A percentile compares a stretch with the other conserved stretches of the same genome.
Conservation (phyloP, 768 basidiomycete genomes). For the Hygrocybe coccinea region DNA sequence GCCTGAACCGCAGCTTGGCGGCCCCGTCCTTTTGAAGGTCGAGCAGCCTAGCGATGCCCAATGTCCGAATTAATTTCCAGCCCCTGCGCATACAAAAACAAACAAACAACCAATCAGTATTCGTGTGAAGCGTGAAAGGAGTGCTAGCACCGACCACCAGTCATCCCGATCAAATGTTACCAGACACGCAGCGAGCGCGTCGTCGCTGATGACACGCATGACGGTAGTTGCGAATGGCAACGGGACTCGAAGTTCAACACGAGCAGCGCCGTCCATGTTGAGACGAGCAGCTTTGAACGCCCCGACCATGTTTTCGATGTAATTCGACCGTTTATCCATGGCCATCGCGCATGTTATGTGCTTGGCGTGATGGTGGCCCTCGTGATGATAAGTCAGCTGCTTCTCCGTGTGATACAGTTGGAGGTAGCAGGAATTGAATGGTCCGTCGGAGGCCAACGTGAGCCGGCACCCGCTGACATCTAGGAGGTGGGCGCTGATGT, state of each 20-base stretch:
- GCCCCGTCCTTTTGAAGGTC: neutral
- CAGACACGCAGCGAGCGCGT: neutral
- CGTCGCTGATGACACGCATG: neutral
- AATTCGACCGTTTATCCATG: neutral
- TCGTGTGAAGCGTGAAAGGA: neutral
- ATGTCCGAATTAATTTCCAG: neutral
- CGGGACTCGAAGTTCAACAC: neutral
- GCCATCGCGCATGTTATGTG: neutral
- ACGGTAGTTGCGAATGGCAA: neutral
- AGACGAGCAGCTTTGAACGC: neutral
- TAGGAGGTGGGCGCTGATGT: neutral
- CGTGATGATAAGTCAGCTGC: neutral
- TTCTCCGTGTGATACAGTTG: neutral
- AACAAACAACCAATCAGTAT: too few species aligned
- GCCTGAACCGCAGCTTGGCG: neutral
- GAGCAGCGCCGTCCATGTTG: neutral
- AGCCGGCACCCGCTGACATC: neutral
- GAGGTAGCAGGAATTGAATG: neutral
- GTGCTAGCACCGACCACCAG: neutral
- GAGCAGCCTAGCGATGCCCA: neutral
- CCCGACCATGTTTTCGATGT: neutral
- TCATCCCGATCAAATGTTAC: neutral
- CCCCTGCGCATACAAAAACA: neutral
- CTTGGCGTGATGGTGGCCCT: neutral
- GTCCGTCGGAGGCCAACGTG: neutral